These are phyloP conservation scores for Dactylellina haptotyla DNA, from an alignment of 2,329 filamentous ascomycete genomes.

Conservation along the genomic window DNA sequence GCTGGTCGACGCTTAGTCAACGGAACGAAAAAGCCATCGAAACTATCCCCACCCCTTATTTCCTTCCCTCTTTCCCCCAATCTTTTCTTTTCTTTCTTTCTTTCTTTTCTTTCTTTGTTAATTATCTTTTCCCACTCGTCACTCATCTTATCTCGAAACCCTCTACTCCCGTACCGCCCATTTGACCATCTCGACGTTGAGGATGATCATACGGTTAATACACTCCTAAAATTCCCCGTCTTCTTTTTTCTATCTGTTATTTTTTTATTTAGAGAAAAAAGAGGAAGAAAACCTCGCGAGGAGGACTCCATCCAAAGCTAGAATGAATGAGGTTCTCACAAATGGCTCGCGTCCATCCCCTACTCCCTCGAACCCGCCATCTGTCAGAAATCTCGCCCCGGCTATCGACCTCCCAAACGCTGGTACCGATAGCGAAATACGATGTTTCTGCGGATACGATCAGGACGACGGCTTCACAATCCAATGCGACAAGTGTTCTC, in stretches of 20 bases:
- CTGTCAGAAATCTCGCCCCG: conserved; percentile 54
- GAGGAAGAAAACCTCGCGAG: no score
- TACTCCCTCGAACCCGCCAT: conserved; percentile 55
- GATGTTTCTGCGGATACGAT: conserved; percentile 88
- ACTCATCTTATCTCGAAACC: background rate
- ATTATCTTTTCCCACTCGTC: conserved; percentile 2
- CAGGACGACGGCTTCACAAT: conserved; percentile 99
- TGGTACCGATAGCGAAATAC: conserved; percentile 57
- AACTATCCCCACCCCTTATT: background rate
- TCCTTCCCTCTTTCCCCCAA: conserved; percentile 11
- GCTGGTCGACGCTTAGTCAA: no score
- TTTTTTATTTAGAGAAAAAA: conserved; percentile 52
- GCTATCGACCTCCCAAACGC: conserved; percentile 52
- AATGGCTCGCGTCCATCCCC: conserved; percentile 58
- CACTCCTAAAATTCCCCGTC: conserved; percentile 35
- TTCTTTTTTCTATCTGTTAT: conserved; percentile 37
- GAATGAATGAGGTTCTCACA: conserved; percentile 59
- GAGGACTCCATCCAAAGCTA: conserved; percentile 58
- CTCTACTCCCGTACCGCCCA: no score
- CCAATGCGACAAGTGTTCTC: conserved; percentile 93
- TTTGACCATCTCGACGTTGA: conserved; percentile 31
- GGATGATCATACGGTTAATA: conserved; percentile 54
- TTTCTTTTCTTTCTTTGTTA: background rate
- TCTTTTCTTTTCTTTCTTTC: background rate
- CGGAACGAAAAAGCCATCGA: conserved; percentile 58